A percentile compares a stretch with the other conserved stretches of the same genome.
Conservation (phyloP, 495 filamentous ascomycete species). For the Penicillium dipodomyicola region DNA sequence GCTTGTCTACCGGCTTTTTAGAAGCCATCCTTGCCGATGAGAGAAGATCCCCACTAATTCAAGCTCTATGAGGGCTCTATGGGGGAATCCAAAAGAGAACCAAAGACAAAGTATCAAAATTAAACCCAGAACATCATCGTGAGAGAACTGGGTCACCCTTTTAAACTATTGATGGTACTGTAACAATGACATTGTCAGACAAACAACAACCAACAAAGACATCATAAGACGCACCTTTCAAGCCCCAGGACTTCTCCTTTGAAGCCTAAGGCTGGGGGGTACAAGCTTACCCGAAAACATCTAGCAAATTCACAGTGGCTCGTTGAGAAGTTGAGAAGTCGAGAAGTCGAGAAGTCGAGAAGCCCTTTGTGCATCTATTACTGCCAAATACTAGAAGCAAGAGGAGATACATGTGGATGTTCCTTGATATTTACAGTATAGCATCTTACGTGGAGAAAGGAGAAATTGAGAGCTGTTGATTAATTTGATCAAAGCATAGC, state of each 20-base stretch:
- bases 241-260: not conserved
- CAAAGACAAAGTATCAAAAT: not conserved
- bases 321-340: not conserved
- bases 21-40: not conserved
- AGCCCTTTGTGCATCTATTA: not conserved
- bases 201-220: conserved; percentile 4
- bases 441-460: not conserved
- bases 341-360: too few species aligned
- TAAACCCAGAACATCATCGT: not conserved
- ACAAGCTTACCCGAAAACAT: not conserved
- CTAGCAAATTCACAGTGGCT: not conserved
- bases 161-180: not conserved
- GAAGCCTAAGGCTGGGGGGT: not conserved
- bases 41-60: not conserved
- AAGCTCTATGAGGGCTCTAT: not conserved
- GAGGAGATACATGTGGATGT: not conserved
- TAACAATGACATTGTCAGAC: not conserved
- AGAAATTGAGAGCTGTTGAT: not conserved
- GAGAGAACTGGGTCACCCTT: not conserved
- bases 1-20: conserved; percentile 14
- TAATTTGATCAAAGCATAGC: not conserved
- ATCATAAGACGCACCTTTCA: not conserved
- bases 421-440: not conserved
- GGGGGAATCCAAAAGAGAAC: not conserved
- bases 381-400: not conserved